A percentile compares a stretch with the other conserved stretches of the same genome.
Conservation (phyloP, 805 yeast species). For the Yarrowia divulgata region DNA sequence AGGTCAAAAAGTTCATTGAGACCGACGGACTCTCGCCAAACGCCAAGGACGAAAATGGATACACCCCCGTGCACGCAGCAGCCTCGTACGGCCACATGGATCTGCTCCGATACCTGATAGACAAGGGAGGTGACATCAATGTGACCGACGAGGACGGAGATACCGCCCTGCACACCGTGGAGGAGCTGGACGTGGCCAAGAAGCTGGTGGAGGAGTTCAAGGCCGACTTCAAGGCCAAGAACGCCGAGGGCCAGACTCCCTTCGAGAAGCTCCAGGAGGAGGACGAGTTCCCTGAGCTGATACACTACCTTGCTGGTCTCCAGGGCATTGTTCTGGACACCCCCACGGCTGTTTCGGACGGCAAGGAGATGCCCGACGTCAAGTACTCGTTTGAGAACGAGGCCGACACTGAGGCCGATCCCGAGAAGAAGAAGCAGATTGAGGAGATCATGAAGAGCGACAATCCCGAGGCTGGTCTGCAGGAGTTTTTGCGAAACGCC, state of each 20-base stretch:
- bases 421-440: slow-evolving; percentile 66
- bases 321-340: slow-evolving; percentile 49
- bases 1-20: slow-evolving; percentile 64
- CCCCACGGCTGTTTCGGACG: slow-evolving; percentile 41
- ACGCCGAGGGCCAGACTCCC: slow-evolving; percentile 77
- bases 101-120: slow-evolving; percentile 63
- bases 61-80: slow-evolving; percentile 97
- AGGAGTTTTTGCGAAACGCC: slow-evolving; percentile 69
- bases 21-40: slow-evolving; percentile 66
- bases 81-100: slow-evolving; percentile 88
- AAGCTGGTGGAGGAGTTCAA: slow-evolving; percentile 68
- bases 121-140: slow-evolving; percentile 78
- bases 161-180: slow-evolving; percentile 92
- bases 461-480: slow-evolving; percentile 79
- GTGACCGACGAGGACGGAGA: slow-evolving; percentile 90
- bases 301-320: slow-evolving; percentile 63
- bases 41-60: slow-evolving; percentile 88
- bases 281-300: slow-evolving; percentile 81
- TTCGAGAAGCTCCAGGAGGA: slow-evolving; percentile 80
- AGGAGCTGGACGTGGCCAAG: slow-evolving; percentile 70
- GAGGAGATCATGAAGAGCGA: slow-evolving; percentile 79
- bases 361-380: slow-evolving; percentile 41
- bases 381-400: slow-evolving; percentile 45
- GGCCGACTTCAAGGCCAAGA: slow-evolving; percentile 70
- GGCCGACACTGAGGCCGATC: slow-evolving; percentile 56